Evolutionary conservation across 225 moss, liverwort and hornwort species (phyloP), one percentile per base, ranked within the genome.

Genomic region (Marchantia polymorpha): DNA sequence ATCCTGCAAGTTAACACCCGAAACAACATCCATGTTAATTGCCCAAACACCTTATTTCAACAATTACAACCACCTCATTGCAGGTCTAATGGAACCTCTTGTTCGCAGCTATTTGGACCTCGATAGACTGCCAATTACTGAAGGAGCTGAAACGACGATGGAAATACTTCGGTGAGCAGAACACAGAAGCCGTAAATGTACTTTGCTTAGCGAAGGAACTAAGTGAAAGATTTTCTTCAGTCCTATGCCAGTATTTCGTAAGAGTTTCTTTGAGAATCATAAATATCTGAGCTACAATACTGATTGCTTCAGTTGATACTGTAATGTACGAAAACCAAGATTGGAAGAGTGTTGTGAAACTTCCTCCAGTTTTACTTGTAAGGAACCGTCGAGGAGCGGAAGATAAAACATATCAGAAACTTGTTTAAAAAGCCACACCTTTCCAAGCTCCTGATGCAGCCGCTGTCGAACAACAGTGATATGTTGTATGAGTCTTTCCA

Each of bases 401-500:
- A 23, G 50, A 29, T 71, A 58, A 55, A 74, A 10, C 15, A 74
- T 30, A 55, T 17, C 59, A 75, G 26, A 20, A 47, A 3, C 71
- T 3, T 12, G 14, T 11, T 13, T 25, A 19, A 23, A 76, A 16
- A 39, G 59, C 29, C 64, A 25, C 48, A 95, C 95, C 92, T 92
- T 95, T 82, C 95, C 95, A 75, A 87, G 82, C 85, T 95, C 95
- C 87, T 95, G 93, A 82, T 93, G 75, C 67, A 95, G 91, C 0
- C 93, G 85, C 78, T 96, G 92, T 77, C 92, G 85, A 51, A 96
- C 91, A 26, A 92, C 84, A 55, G 96, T 96, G 0, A 88, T 86
- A 82, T 96, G 96, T 66, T 94, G 93, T 79, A 96, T 85, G 69
- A 96, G 81, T 87, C 84, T 92, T 79, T 96, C 94, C 92, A 96